Evolutionary conservation across 768 basidiomycete species (phyloP).

Genomic region (Lactarius hengduanensis): DNA sequence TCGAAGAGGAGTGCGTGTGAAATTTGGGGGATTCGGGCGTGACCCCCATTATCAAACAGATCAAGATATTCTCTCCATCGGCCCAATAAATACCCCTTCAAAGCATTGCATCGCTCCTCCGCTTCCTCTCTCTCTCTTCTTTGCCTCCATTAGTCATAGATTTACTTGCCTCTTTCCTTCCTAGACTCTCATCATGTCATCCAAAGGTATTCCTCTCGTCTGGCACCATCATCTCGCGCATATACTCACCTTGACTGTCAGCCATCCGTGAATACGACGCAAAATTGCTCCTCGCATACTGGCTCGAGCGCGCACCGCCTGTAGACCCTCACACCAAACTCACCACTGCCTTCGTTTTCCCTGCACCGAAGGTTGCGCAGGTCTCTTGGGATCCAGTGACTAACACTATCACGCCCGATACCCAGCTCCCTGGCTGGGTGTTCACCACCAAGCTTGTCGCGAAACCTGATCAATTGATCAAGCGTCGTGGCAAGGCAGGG

Average conservation of each 20-base stretch:
- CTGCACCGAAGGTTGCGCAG: slow-evolving; percentile 79
- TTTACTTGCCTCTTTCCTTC: background rate
- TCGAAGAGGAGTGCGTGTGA: slow-evolving; percentile 21
- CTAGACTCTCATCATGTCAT: slow-evolving; percentile 25
- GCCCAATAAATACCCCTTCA: slow-evolving; percentile 27
- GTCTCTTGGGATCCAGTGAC: slow-evolving; percentile 78
- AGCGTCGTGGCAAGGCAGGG: slow-evolving; percentile 98
- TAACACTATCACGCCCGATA: slow-evolving; percentile 56
- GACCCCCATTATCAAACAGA: slow-evolving; percentile 10
- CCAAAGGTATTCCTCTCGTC: slow-evolving; percentile 22
- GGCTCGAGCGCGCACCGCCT: slow-evolving; percentile 87
- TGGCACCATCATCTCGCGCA: slow-evolving; percentile 2
- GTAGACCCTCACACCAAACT: slow-evolving; percentile 62
- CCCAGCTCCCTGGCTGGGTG: slow-evolving; percentile 74
- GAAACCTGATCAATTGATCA: slow-evolving; percentile 98
- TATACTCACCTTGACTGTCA: slow-evolving; percentile 32
- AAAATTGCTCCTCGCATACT: slow-evolving; percentile 96
- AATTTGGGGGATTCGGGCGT: slow-evolving; percentile 24
- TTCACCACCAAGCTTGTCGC: slow-evolving; percentile 86
- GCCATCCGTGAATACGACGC: slow-evolving; percentile 98
- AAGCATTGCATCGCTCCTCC: background rate
- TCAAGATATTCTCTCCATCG: background rate
- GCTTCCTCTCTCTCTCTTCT: background rate
- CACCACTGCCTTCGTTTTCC: slow-evolving; percentile 59
- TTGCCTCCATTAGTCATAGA: slow-evolving; percentile 18